Base-by-base conservation (phyloP, 495 filamentous ascomycete genomes). In the Massariosphaeria phaeospora region DNA sequence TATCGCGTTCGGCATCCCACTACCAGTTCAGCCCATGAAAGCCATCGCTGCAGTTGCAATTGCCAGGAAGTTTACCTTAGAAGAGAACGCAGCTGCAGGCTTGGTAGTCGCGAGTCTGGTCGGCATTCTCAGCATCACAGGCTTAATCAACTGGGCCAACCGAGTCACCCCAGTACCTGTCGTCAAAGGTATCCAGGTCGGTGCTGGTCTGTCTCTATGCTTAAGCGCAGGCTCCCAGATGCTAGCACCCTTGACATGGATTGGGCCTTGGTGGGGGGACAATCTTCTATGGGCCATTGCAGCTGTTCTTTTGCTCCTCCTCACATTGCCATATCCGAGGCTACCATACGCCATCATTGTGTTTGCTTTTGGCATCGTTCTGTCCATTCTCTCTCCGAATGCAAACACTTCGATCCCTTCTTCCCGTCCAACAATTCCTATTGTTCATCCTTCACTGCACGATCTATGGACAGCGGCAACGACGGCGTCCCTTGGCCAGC, bases 161-260 rank as follows among this genome's bases (percentile, higher is more conserved):
- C 66, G 73, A n/a, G 73, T 79, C 7, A 85, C 95, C 21, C 91
- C 91, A 1, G 78, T 87, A 15, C 88, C 89, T 3, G 82, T 97
- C 3, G 80, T 97, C 48, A 95, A 93, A 65, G 91, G 91, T 10
- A 95, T 97, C 62, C 91, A 97, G 69, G 80, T 95, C 40, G 91
- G 91, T 21, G 90, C 91, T 2, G 91, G 89, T 0, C 71, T 97
- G 21, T 84, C 81, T 11, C 77, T 97, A 11, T 75, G 86, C 36
- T 79, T 91, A 46, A 84, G 85, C 20, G 84, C 88, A 7, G 84
- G 84, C n/a, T 66, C 71, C 2, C 75, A 75, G 48, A 71, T 89
- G 30, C 76, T 88, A 8, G 68, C 73, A 15, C 75, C 79, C 3
- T 73, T 88, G 10, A 71, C 71, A 4, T 87, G 81, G 79, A 62